Percentiles rank a stretch among this genome's conserved stretches.
Evolutionary conservation across 495 filamentous ascomycete species (phyloP).

Genomic region (Clohesyomyces aquaticus): DNA sequence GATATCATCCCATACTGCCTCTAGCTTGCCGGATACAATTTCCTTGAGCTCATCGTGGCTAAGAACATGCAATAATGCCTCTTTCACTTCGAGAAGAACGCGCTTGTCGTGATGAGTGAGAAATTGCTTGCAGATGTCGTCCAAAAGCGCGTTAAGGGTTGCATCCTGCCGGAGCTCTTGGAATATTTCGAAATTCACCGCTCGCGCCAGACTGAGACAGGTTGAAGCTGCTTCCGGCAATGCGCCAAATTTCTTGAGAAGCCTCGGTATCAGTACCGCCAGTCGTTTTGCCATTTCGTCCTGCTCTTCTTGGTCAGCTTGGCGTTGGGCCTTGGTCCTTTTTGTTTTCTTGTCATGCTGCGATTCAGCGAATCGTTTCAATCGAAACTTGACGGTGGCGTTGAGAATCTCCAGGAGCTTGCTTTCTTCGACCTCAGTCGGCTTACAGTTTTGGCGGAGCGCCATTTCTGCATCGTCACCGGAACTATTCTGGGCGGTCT

Average conservation of each 20-base stretch:
- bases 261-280: slow-evolving; percentile 75
- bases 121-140: slow-evolving; percentile 94
- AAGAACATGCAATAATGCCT: slow-evolving; percentile 81
- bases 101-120: slow-evolving; percentile 82
- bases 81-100: slow-evolving; percentile 82
- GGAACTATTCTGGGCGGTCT: slow-evolving; percentile 52
- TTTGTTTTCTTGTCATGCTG: slow-evolving; percentile 45
- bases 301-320: slow-evolving; percentile 65
- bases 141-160: slow-evolving; percentile 77
- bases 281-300: slow-evolving; percentile 76
- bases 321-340: slow-evolving; percentile 57
- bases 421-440: slow-evolving; percentile 76
- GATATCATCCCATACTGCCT: slow-evolving; percentile 82
- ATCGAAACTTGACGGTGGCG: slow-evolving; percentile 69
- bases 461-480: slow-evolving; percentile 58
- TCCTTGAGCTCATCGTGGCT: slow-evolving; percentile 86
- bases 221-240: slow-evolving; percentile 81
- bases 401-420: slow-evolving; percentile 86
- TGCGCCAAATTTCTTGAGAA: slow-evolving; percentile 90
- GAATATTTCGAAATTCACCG: slow-evolving; percentile 84
- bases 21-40: slow-evolving; percentile 75
- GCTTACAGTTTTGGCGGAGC: slow-evolving; percentile 68
- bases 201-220: slow-evolving; percentile 84
- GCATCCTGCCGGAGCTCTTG: slow-evolving; percentile 86
- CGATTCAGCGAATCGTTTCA: slow-evolving; percentile 57